These are phyloP conservation scores for Elsinoe arachidis DNA, from an alignment of 2,329 filamentous ascomycete genomes.

Conservation along the genomic window DNA sequence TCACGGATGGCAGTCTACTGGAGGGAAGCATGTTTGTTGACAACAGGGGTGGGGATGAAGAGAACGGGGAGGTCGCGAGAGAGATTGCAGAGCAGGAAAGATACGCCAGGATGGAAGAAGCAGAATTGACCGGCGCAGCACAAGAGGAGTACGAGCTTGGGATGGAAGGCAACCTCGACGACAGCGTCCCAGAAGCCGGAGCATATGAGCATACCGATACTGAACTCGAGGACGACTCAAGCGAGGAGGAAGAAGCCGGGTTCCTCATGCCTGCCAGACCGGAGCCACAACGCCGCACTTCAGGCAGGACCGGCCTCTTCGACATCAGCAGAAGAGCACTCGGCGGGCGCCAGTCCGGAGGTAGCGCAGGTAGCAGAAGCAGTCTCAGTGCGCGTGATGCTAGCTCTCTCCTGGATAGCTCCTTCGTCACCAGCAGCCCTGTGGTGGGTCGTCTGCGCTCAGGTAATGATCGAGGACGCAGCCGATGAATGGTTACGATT, in stretches of 20 bases:
- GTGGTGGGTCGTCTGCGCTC: constrained; percentile 19
- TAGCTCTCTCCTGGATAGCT: constrained; percentile 30
- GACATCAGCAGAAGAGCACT: constrained; percentile 17
- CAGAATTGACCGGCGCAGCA: constrained; percentile 38
- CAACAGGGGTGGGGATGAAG: constrained; percentile 24
- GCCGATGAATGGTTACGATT: neutral
- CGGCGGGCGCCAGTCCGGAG: constrained; percentile 16
- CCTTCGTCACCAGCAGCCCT: constrained; percentile 29
- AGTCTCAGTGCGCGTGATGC: constrained; percentile 28
- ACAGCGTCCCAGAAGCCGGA: constrained; percentile 44
- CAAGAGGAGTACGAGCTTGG: constrained; percentile 40
- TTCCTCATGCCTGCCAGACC: neutral
- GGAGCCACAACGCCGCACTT: neutral
- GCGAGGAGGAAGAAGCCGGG: constrained; percentile 21
- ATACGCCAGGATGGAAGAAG: constrained; percentile 39
- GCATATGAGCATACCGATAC: constrained; percentile 49
- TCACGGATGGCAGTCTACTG: constrained; percentile 42
- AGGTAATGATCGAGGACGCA: neutral
- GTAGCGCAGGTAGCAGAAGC: constrained; percentile 18
- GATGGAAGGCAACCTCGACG: constrained; percentile 35
- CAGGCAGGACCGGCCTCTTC: constrained; percentile 20
- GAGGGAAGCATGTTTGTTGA: constrained; percentile 36
- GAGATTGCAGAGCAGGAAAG: constrained; percentile 33
- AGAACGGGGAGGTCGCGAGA: constrained; percentile 20
- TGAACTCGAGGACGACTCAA: constrained; percentile 36